Evolutionary conservation across 805 yeast genomes (phyloP), one percentile per base, ranked within the genome.

Genomic region (Zygosaccharomyces rouxii): DNA sequence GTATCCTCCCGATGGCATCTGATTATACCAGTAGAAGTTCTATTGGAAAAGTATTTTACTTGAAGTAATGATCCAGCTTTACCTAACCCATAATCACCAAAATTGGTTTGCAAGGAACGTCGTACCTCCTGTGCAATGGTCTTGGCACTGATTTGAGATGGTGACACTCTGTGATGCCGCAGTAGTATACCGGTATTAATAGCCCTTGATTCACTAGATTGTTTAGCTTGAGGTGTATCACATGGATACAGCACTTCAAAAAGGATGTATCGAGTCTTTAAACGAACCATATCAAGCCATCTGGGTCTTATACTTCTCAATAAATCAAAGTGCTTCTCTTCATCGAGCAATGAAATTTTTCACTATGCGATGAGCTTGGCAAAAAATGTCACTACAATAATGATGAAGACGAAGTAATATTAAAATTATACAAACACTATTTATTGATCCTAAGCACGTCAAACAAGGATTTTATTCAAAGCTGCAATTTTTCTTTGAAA

Each of bases 1-100:
- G 73, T 76, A 48, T 81, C 80, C 40, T 79, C 85, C 48, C 95
- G 66, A 7, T 83, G 76, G 49, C 92, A 86, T 52, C 96, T 74
- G 16, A 92, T 59, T 3, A 90, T 90, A 0, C 97, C 97, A 0
- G 89, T 83, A 0, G 89, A 81, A 0, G 97, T 89, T 57, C 76
- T 77, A 47, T 80, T 80, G 13, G 94, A 86, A 66, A 87, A 90
- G 63, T 89, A 89, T 62, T 89, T 87, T 45, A 90, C 67, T 13
- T 79, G 76, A 4, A 86, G 61, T 26, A 83, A 75, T 50, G 79
- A 68, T 1, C 82, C 80, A 3, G 79, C 80, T 16, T 75, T 71
- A 0, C 94, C 95, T 0, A 78, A 60, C 0, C 96, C 97, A 47
- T 74, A 70, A 46, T 88, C 96, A 1, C 98, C 98, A 63, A 84